Percentiles rank a stretch among this genome's conserved stretches.
Conservation (phyloP, 2,329 filamentous ascomycete species). For the Hawksworthiomyces lignivorus region DNA sequence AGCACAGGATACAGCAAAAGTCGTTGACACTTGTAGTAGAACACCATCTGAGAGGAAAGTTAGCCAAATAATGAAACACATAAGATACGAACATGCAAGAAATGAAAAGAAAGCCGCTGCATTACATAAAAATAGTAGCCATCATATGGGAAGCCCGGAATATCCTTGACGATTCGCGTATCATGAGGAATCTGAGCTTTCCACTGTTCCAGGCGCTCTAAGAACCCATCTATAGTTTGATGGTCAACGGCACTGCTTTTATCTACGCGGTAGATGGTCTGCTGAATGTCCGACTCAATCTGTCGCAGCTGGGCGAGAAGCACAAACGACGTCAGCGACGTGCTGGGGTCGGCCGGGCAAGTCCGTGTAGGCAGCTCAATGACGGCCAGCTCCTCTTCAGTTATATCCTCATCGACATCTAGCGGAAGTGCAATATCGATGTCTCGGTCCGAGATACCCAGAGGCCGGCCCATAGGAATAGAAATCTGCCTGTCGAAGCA, state of each 20-base stretch:
- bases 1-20: constrained; percentile 3
- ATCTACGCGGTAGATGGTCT: constrained; percentile 17
- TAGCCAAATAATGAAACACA: background rate
- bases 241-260: constrained; percentile 6
- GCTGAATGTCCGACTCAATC: constrained; percentile 18
- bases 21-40: constrained; percentile 9
- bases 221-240: constrained; percentile 11
- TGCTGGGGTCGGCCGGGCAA: constrained; percentile 11
- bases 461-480: constrained; percentile 23
- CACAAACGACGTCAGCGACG: constrained; percentile 21
- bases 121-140: constrained; percentile 5
- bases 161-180: constrained; percentile 1
- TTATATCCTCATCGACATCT: constrained; percentile 19
- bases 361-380: constrained; percentile 1
- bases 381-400: constrained; percentile 13
- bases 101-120: background rate
- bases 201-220: constrained; percentile 15
- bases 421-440: constrained; percentile 22
- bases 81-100: background rate
- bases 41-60: constrained; percentile 1
- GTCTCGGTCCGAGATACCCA: constrained; percentile 23
- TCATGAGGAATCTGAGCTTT: constrained; percentile 14
- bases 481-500: constrained; percentile 24
- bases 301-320: constrained; percentile 15
- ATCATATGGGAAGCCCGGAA: constrained; percentile 2